Percentiles rank a stretch among this genome's conserved stretches.
Evolutionary conservation across 1,284 basidiomycete species (phyloP).

Genomic region (Moesziomyces sp.): DNA sequence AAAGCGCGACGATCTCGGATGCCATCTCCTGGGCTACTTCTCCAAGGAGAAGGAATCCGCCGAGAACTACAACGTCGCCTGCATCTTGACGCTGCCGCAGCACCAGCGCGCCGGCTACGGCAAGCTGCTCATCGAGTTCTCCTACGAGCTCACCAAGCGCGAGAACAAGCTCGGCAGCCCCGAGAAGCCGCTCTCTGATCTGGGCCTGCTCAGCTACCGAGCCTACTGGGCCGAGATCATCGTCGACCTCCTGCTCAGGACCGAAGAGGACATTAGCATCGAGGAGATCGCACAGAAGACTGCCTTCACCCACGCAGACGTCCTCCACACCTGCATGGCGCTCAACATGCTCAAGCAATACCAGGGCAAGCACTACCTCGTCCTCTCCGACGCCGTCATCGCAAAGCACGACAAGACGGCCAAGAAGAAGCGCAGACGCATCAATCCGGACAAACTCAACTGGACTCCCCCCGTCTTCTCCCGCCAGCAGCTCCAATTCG

Average conservation of each 20-base stretch:
- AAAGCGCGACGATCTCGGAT: constrained; percentile 87
- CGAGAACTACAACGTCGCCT: constrained; percentile 98
- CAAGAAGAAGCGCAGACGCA: constrained; percentile 81
- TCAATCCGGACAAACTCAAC: constrained; percentile 80
- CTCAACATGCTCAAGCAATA: constrained; percentile 95
- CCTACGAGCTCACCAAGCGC: constrained; percentile 96
- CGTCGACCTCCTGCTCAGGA: constrained; percentile 83
- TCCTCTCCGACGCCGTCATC: constrained; percentile 87
- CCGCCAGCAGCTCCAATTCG: constrained; percentile 62
- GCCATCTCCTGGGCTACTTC: constrained; percentile 97
- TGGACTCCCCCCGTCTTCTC: constrained; percentile 82
- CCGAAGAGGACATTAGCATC: constrained; percentile 80
- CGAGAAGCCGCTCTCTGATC: constrained; percentile 95
- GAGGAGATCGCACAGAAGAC: constrained; percentile 98
- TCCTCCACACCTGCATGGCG: constrained; percentile 98
- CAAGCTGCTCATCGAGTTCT: constrained; percentile 95
- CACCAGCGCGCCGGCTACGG: constrained; percentile 97
- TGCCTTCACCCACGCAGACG: constrained; percentile 93
- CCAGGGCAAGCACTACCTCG: constrained; percentile 94
- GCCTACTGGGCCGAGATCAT: constrained; percentile 99
- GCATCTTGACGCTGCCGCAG: constrained; percentile 96
- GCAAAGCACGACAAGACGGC: constrained; percentile 88
- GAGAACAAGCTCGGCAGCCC: constrained; percentile 95
- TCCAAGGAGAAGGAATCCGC: constrained; percentile 99
- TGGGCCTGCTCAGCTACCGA: constrained; percentile 91